Evolutionary conservation across 1,139 yeast genomes (phyloP).

Genomic region (Hansenula lynferdii): DNA sequence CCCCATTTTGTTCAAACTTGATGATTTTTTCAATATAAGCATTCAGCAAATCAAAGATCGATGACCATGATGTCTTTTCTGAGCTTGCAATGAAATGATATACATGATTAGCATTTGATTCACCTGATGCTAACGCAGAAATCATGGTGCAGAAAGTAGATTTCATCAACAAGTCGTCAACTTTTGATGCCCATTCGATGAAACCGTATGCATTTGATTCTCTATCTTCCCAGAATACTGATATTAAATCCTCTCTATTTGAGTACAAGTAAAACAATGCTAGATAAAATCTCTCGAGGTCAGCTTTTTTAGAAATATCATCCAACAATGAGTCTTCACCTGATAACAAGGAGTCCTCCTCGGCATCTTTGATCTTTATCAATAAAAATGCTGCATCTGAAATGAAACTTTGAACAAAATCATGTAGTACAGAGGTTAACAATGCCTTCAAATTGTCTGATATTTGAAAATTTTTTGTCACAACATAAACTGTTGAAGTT

Average conservation of each 20-base stretch:
- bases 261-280: slow-evolving; percentile 69
- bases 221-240: slow-evolving; percentile 69
- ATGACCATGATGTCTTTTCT: slow-evolving; percentile 50
- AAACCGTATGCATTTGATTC: slow-evolving; percentile 68
- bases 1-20: slow-evolving; percentile 27
- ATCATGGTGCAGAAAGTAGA: slow-evolving; percentile 79
- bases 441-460: slow-evolving; percentile 18
- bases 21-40: slow-evolving; percentile 49
- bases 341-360: slow-evolving; percentile 75
- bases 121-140: slow-evolving; percentile 68
- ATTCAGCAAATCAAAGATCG: slow-evolving; percentile 50
- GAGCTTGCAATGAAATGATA: slow-evolving; percentile 34
- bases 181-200: slow-evolving; percentile 80
- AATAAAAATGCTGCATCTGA: slow-evolving; percentile 74
- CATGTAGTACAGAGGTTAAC: slow-evolving; percentile 27
- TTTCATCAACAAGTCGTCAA: slow-evolving; percentile 78
- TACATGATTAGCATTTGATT: slow-evolving; percentile 44
- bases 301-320: slow-evolving; percentile 66
- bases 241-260: slow-evolving; percentile 53
- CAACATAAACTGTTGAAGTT: slow-evolving; percentile 15
- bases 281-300: slow-evolving; percentile 81
- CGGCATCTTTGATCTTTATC: slow-evolving; percentile 76
- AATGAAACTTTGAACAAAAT: slow-evolving; percentile 57
- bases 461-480: slow-evolving; percentile 14
- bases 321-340: slow-evolving; percentile 39